Conservation (phyloP, 352 stramenopile genomes). For the Saprolegnia parasitica region DNA sequence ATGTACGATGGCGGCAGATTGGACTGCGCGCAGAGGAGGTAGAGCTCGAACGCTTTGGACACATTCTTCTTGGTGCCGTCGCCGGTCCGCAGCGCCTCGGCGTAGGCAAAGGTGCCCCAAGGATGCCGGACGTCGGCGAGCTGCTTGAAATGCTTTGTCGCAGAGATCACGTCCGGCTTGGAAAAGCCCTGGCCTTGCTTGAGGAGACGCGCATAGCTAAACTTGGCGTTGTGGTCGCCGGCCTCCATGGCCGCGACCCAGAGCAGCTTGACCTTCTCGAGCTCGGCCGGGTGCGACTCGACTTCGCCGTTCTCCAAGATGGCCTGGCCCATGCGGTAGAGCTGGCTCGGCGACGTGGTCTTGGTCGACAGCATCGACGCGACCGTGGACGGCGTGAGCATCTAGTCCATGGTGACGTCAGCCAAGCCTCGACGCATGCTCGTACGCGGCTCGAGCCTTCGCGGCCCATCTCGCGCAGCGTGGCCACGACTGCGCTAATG, state of each 20-base stretch:
- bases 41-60: conserved; percentile 76
- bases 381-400: conserved; percentile 12
- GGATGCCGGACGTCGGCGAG: conserved; percentile 53
- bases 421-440: neutral
- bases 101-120: conserved; percentile 79
- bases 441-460: conserved; percentile 8
- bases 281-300: conserved; percentile 47
- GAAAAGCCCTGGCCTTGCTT: conserved; percentile 73
- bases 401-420: neutral
- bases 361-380: conserved; percentile 2
- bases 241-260: conserved; percentile 83
- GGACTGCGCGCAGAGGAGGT: conserved; percentile 54
- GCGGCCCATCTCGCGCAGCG: conserved; percentile 20
- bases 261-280: conserved; percentile 67
- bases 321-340: conserved; percentile 72
- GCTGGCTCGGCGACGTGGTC: conserved; percentile 34
- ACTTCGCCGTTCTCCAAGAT: conserved; percentile 68
- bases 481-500: neutral
- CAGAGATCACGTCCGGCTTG: conserved; percentile 46
- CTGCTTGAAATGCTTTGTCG: conserved; percentile 69
- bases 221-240: conserved; percentile 77
- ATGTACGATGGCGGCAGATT: conserved; percentile 68
- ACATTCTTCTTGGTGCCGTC: conserved; percentile 70
- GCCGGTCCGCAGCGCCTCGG: conserved; percentile 64
- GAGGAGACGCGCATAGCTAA: conserved; percentile 76